These are phyloP conservation scores for Rutstroemia sp. DNA, from an alignment of 2,329 filamentous ascomycete genomes.

Conservation along the genomic window DNA sequence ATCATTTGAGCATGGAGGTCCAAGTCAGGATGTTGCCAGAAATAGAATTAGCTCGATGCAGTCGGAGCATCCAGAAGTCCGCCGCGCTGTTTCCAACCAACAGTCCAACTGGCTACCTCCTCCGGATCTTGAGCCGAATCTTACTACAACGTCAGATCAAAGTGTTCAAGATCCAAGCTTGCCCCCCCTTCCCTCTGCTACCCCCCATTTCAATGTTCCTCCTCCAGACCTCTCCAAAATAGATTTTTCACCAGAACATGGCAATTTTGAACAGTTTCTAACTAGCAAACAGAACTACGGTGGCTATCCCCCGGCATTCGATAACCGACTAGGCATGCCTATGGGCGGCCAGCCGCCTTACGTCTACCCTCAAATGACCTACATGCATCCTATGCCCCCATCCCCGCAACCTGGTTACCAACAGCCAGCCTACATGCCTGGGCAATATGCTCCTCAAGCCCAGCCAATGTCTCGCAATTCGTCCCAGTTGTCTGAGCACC, in stretches of 20 bases:
- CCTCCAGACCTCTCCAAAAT: conserved; percentile 25
- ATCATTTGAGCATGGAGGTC: conserved; percentile 16
- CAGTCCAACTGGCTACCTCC: conserved; percentile 3
- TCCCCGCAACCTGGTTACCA: conserved; percentile 42
- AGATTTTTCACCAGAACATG: conserved; percentile 62
- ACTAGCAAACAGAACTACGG: conserved; percentile 50
- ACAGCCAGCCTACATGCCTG: conserved; percentile 32
- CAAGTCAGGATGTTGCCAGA: conserved; percentile 15
- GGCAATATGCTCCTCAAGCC: conserved; percentile 38
- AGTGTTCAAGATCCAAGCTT: conserved; percentile 9
- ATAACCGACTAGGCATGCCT: conserved; percentile 35
- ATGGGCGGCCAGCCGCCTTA: conserved; percentile 32
- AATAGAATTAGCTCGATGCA: conserved; percentile 15
- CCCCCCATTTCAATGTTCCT: conserved; percentile 20
- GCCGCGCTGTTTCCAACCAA: conserved; percentile 15
- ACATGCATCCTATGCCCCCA: conserved; percentile 38
- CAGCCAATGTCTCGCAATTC: conserved; percentile 75
- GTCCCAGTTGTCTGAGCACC: conserved; percentile 65
- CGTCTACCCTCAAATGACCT: conserved; percentile 41
- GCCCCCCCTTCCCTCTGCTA: conserved; percentile 23
- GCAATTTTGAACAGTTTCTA: conserved; percentile 56
- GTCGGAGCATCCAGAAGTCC: conserved; percentile 15
- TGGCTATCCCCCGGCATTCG: conserved; percentile 46
- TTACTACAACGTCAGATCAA: conserved; percentile 1
- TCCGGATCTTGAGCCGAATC: conserved; percentile 5